Base-by-base conservation (phyloP, 371 early-diverging fungal genomes). In the Cokeromyces recurvatus region DNA sequence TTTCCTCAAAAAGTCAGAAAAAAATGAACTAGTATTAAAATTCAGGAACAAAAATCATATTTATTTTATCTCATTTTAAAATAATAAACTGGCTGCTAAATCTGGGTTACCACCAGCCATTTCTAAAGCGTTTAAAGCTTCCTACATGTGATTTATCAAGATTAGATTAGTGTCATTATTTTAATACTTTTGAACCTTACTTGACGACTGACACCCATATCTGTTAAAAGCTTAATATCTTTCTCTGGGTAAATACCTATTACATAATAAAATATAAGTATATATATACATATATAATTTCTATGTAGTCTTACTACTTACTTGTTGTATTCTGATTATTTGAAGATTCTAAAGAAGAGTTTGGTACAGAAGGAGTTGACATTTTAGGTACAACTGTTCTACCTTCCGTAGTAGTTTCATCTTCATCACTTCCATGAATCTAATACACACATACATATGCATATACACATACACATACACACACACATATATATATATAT, bases 31-130 rank as follows among this genome's bases (percentile, higher is more conserved):
- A n/a, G n/a, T n/a, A n/a, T n/a, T n/a, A n/a, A n/a, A n/a, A n/a
- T n/a, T n/a, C n/a, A n/a, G n/a, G n/a, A n/a, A n/a, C n/a, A n/a
- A n/a, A n/a, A n/a, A n/a, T n/a, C n/a, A n/a, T n/a, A n/a, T n/a
- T n/a, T n/a, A n/a, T n/a, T n/a, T n/a, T n/a, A n/a, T 36, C 8
- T 22, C 9, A 23, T 9, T 43, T 60, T 71, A 67, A 45, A 90
- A 89, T 38, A 89, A 64, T 38, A 91, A 66, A 46, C 84, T 82
- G 3, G 93, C 95, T 4, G 97, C 97, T 29, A 89, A 38, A 46
- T 95, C 94, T 6, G 81, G 77, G 57, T 95, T 84, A 4, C 97
- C 97, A 15, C 78, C 79, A 17, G 89, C 77, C 25, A 82, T 84
- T 36, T 92, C 87, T 42, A 97, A 66, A 17, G 90, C 87, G 32